Conservation (phyloP, 2,329 filamentous ascomycete species). For the Aspergillus calidoustus region DNA sequence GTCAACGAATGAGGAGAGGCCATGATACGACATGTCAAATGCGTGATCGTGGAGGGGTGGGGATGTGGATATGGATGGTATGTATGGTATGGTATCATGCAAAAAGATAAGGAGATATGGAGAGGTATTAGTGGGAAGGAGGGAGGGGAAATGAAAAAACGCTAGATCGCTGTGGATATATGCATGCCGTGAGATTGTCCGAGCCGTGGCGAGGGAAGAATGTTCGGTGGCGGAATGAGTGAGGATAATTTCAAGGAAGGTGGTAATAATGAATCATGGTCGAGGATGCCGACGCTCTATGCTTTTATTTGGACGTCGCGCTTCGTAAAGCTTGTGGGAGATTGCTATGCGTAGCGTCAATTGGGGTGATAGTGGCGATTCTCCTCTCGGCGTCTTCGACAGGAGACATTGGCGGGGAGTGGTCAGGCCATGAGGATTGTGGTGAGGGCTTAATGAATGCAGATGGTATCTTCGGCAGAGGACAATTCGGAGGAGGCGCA, state of each 20-base stretch:
- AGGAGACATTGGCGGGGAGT: slow-evolving; percentile 16
- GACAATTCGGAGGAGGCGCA: slow-evolving; percentile 40
- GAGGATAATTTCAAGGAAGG: not conserved
- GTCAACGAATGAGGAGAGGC: not conserved
- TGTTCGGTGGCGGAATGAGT: slow-evolving; percentile 9
- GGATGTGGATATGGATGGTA: not conserved
- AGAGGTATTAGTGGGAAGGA: not conserved
- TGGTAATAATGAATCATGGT: not conserved
- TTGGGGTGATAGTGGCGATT: not conserved
- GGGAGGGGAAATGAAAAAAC: slow-evolving; percentile 8
- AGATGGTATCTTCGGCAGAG: slow-evolving; percentile 38
- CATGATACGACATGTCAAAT: slow-evolving; percentile 8
- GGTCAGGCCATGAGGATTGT: slow-evolving; percentile 8
- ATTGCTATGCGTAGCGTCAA: slow-evolving; percentile 7
- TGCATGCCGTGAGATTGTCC: slow-evolving; percentile 21
- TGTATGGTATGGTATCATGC: slow-evolving; percentile 12
- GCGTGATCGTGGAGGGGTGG: not conserved
- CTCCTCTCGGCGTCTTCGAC: slow-evolving; percentile 16
- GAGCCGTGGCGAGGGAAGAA: slow-evolving; percentile 19
- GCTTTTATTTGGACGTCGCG: slow-evolving; percentile 6
- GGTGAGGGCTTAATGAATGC: slow-evolving; percentile 18
- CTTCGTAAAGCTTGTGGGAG: slow-evolving; percentile 8
- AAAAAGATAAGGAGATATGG: not conserved
- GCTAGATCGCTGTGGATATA: slow-evolving; percentile 22
- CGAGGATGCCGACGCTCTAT: not conserved